Conservation (phyloP, 768 basidiomycete genomes). For the Lepiota venenata region DNA sequence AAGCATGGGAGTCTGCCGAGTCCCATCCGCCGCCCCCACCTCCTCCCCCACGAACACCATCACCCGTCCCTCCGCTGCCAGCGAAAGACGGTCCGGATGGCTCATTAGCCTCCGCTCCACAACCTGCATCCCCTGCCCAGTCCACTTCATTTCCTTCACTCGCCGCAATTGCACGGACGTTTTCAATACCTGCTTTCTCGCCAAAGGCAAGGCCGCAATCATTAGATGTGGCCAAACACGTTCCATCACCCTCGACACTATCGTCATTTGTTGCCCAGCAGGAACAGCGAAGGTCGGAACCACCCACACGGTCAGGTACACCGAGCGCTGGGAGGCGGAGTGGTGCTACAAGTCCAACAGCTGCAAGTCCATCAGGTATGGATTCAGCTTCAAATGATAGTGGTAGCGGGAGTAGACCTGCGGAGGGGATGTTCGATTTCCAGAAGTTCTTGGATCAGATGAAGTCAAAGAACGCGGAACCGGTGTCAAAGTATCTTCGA, state of each 20-base stretch:
- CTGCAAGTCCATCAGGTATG: not conserved
- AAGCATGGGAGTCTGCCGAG: slow-evolving; percentile 63
- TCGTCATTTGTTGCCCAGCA: slow-evolving; percentile 55
- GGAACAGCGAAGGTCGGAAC: slow-evolving; percentile 12
- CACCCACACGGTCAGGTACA: slow-evolving; percentile 17
- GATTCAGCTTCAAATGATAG: slow-evolving; percentile 15
- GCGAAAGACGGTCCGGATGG: slow-evolving; percentile 28
- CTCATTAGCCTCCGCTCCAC: slow-evolving; percentile 14
- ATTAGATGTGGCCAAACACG: slow-evolving; percentile 54
- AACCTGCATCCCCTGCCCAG: slow-evolving; percentile 22
- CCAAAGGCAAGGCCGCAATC: slow-evolving; percentile 53
- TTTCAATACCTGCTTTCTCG: slow-evolving; percentile 50
- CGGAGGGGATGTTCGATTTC: slow-evolving; percentile 77
- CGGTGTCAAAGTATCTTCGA: slow-evolving; percentile 91
- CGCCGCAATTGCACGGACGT: slow-evolving; percentile 62
- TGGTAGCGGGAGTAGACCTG: slow-evolving; percentile 22
- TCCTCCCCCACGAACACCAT: slow-evolving; percentile 30
- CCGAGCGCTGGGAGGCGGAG: slow-evolving; percentile 13
- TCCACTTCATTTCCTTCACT: slow-evolving; percentile 58
- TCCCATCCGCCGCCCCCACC: slow-evolving; percentile 53
- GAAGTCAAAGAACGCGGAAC: slow-evolving; percentile 83
- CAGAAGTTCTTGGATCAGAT: slow-evolving; percentile 95
- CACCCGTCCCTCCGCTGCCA: slow-evolving; percentile 33
- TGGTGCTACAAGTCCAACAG: slow-evolving; percentile 2
- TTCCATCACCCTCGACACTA: slow-evolving; percentile 53